Base-by-base conservation (phyloP, 768 basidiomycete genomes). In the Trametes punicea region DNA sequence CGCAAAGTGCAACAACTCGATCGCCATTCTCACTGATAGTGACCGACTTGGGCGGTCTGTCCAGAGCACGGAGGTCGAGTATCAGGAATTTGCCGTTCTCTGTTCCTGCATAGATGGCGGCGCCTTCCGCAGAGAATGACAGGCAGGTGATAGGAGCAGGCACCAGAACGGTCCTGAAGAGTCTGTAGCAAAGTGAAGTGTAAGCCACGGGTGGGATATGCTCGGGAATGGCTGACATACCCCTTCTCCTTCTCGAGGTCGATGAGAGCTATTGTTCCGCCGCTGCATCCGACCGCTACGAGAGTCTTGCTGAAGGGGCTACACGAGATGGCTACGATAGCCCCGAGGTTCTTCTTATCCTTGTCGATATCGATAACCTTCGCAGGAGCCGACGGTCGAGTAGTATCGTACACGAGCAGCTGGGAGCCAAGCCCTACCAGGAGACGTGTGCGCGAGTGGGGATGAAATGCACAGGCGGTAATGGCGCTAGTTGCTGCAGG, bases 251-350 rank as follows among this genome's bases (percentile, higher is more conserved):
- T 90, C 46, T 90, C 87, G 21, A 91, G 65, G 65, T 91, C 89
- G 46, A 90, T 70, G 7, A 90, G 74, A 3, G 70, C 75, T 10
- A 90, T 74, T 39, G 73, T 70, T 1, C 87, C 87, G 4, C 69
- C 73, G 11, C 77, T 72, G 38, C 78, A 84, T 1, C 78, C 81
- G 39, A 78, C 77, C 2, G 84, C 83, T 23, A 86, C 74, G 30
- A 90, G 71, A 2, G 84, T 85, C 72, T 85, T 89, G 70, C 87
- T 89, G 68, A 88, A 90, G 6, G 88, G 87, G 59, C 87, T 88
- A 58, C 80, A 82, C 6, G 81, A 74, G 8, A 89, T 67, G 11
- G 77, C 78, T 4, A 80, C 68, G 21, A 90, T 77, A n/a, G 78
- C 69, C 7, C 82, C 83, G 0, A 70, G 63, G 16, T 70, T 61